phyloP scores from a whole-genome alignment of 164 flowering plant genomes.

The Paratinospora sagittata region DNA sequence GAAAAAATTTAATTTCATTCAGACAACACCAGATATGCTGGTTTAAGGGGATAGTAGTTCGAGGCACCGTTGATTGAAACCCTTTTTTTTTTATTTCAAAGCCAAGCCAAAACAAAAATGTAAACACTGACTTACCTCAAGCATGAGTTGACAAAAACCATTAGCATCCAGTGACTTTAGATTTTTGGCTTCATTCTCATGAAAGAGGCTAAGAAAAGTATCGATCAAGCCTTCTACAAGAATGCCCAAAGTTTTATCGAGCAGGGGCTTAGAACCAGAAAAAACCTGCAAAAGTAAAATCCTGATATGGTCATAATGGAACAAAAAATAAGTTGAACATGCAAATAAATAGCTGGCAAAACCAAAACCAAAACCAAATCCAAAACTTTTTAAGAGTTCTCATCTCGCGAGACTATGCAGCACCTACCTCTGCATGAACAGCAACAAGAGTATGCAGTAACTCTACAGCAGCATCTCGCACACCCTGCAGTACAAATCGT shows the following conservation, averaged over 20 bases:
- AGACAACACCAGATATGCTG: not conserved
- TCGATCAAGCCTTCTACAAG: conserved; percentile 97
- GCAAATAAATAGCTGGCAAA: not conserved
- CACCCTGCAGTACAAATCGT: conserved; percentile 54
- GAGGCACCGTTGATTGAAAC: no score
- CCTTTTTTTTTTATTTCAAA: not conserved
- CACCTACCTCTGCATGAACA: conserved; percentile 89
- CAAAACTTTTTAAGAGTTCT: no score
- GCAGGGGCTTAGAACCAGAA: conserved; percentile 85
- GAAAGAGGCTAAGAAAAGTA: conserved; percentile 74
- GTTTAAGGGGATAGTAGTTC: not conserved
- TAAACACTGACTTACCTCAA: conserved; percentile 53
- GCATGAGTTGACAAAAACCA: conserved; percentile 99
- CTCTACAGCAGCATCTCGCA: conserved; percentile 93
- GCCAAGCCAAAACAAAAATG: not conserved
- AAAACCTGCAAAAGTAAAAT: conserved; percentile 56
- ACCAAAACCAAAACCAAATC: not conserved
- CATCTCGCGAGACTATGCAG: no score
- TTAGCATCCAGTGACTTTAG: conserved; percentile 83
- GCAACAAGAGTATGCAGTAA: conserved; percentile 83
- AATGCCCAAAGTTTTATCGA: conserved; percentile 84
- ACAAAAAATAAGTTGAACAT: not conserved
- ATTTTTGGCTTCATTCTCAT: conserved; percentile 63
- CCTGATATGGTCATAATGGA: not conserved
- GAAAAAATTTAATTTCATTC: not conserved